Base-by-base conservation (phyloP, 192 early-diverging fungal genomes). In the Martensiomyces pterosporus region DNA sequence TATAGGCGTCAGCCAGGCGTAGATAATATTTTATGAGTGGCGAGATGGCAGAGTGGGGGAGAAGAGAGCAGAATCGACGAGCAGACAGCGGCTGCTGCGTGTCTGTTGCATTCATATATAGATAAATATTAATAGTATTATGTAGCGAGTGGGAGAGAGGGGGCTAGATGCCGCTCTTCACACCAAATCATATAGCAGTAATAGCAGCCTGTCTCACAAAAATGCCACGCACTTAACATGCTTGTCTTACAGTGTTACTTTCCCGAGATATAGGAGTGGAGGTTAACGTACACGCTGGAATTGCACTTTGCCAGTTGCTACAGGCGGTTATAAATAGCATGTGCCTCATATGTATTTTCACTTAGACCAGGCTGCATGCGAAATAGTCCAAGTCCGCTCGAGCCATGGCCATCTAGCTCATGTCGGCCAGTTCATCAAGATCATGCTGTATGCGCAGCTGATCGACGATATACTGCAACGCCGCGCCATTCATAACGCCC, bases 401-500 rank as follows among this genome's bases (percentile, higher is more conserved):
- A 8, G 12, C 12, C 12, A 32, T 32, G 12, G 12, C 5, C 5
- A 32, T 5, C 6, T 32, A 41, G 13, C 22, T 39, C 54, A 73
- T 52, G 46, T 44, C 43, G 9, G 72, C 60, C 13, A 75, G 50
- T 38, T 68, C 72, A 40, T 78, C 71, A 12, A 78, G 48, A 39
- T 74, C 72, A 29, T 78, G 62, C 50, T 75, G 76, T 2, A 75
- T 69, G 1, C 66, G 64, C 9, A 79, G 62, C 53, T 76, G 54
- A 29, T 79, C 74, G 27, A 79, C 53, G 29, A 79, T 52, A 2
- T 57, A 40, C 33, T 56, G 61, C 50, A 79, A 39, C 25, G 58
- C 43, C 1, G 44, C 24, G 23, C 86, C 88, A 32, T 75, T 61
- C 57, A 90, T 59, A 5, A 90, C 60, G 24, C 67, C 75, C 12